These are phyloP conservation scores for Conticribra weissflogii DNA, from an alignment of 108 stramenopile species.

Conservation along the genomic window DNA sequence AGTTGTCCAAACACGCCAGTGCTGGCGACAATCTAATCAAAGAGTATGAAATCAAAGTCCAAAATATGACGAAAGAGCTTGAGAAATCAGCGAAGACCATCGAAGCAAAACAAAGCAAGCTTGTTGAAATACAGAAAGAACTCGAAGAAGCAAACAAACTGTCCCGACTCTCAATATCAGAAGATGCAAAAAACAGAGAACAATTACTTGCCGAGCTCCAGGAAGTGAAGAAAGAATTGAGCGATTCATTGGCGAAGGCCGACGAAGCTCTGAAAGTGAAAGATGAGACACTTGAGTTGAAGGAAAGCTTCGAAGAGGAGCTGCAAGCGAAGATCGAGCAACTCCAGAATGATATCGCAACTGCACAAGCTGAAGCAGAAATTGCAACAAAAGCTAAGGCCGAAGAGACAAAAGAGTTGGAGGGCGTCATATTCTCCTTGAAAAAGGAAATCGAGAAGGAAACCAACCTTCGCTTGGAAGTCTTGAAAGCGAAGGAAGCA, in stretches of 20 bases:
- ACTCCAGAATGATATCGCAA: neutral
- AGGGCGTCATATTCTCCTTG: neutral
- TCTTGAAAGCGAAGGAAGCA: no score
- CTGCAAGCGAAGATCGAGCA: constrained; percentile 7
- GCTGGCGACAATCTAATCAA: neutral
- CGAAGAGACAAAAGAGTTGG: neutral
- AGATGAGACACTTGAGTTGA: constrained; percentile 10
- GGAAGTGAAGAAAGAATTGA: neutral
- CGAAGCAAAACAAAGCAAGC: neutral
- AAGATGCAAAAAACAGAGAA: constrained; percentile 19
- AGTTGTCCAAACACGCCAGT: neutral
- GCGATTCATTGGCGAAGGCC: constrained; percentile 8
- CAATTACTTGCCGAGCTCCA: constrained; percentile 8
- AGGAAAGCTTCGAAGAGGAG: neutral
- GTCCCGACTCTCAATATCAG: neutral
- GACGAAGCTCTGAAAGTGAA: constrained; percentile 3
- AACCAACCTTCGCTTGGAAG: no score
- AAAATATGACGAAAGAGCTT: neutral
- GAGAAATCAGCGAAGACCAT: neutral
- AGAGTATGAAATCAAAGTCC: neutral
- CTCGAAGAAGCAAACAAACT: neutral
- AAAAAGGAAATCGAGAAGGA: constrained; percentile 3
- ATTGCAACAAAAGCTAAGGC: neutral
- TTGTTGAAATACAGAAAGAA: neutral
- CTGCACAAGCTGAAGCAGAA: neutral